phyloP scores from a whole-genome alignment of 2,329 filamentous ascomycete genomes.

The Neopestalotiopsis sp. region DNA sequence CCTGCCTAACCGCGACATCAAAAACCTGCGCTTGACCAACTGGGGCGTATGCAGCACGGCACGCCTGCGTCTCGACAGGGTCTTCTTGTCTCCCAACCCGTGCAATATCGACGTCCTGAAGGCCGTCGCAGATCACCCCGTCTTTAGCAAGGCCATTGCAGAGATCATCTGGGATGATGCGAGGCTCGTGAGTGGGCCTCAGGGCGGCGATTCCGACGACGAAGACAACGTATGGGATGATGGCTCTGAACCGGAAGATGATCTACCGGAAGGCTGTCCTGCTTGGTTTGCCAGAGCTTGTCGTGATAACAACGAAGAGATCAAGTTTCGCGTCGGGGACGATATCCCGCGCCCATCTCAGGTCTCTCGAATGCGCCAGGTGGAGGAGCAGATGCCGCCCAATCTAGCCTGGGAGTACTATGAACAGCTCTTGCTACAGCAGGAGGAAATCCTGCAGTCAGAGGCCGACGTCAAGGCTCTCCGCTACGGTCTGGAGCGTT shows the following conservation, averaged over 20 bases:
- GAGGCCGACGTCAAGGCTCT: not conserved
- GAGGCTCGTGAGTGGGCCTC: not conserved
- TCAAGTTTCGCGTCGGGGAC: not conserved
- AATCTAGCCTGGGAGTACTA: conserved; percentile 2
- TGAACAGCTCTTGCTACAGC: conserved; percentile 1
- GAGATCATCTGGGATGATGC: not conserved
- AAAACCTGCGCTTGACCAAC: not conserved
- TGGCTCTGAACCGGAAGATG: not conserved
- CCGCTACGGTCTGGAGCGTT: not conserved
- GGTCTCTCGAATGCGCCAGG: not conserved
- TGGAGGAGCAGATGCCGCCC: not conserved
- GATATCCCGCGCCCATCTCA: not conserved
- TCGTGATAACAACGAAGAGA: not conserved
- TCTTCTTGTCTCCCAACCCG: conserved; percentile 1
- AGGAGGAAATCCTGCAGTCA: not conserved
- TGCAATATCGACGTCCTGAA: not conserved
- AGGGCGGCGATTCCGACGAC: not conserved
- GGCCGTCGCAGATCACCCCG: not conserved
- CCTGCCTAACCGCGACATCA: not conserved
- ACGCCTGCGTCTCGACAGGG: not conserved
- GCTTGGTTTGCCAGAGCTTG: not conserved
- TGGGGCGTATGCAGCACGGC: not conserved
- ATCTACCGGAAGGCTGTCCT: not conserved
- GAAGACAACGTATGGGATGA: not conserved
- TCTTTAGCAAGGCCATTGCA: too few relatives aligned